phyloP scores from a whole-genome alignment of 306 rosid genomes.

The Trichosanthes truncata region DNA sequence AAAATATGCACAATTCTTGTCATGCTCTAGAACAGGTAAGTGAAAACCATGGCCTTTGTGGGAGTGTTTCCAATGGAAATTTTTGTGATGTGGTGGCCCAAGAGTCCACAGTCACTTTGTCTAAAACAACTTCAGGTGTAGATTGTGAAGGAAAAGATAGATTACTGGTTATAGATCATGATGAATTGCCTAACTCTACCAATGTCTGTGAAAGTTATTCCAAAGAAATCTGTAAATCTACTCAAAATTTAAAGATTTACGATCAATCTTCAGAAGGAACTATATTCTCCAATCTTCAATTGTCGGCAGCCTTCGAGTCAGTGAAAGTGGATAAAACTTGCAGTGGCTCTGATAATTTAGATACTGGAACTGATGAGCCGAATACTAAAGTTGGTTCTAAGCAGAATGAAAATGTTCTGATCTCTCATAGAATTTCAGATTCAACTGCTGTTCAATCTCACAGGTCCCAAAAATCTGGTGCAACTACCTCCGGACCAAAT shows the following conservation, averaged over 20 bases:
- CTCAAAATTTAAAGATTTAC: constrained; percentile 18
- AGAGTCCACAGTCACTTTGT: constrained; percentile 14
- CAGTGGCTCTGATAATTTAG: background rate
- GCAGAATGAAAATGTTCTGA: background rate
- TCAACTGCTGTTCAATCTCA: constrained; percentile 6
- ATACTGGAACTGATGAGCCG: background rate
- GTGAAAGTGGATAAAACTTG: background rate
- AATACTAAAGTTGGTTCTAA: background rate
- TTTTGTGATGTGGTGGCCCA: constrained; percentile 17
- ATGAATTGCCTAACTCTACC: constrained; percentile 18
- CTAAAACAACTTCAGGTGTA: constrained; percentile 12
- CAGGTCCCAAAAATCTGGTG: background rate
- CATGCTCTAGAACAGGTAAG: constrained; percentile 18
- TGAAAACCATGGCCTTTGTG: constrained; percentile 21
- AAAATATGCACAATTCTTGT: constrained; percentile 16
- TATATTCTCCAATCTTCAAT: background rate
- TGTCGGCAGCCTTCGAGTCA: background rate
- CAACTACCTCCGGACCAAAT: background rate
- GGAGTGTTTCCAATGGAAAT: constrained; percentile 17
- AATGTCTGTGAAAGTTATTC: constrained; percentile 20
- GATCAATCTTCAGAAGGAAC: constrained; percentile 18
- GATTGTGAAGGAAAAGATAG: constrained; percentile 28
- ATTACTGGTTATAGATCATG: constrained; percentile 17
- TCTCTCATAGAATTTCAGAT: background rate
- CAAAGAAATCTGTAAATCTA: constrained; percentile 17